These are phyloP conservation scores for Alternaria arbusti DNA, from an alignment of 2,329 filamentous ascomycete species.

Conservation along the genomic window DNA sequence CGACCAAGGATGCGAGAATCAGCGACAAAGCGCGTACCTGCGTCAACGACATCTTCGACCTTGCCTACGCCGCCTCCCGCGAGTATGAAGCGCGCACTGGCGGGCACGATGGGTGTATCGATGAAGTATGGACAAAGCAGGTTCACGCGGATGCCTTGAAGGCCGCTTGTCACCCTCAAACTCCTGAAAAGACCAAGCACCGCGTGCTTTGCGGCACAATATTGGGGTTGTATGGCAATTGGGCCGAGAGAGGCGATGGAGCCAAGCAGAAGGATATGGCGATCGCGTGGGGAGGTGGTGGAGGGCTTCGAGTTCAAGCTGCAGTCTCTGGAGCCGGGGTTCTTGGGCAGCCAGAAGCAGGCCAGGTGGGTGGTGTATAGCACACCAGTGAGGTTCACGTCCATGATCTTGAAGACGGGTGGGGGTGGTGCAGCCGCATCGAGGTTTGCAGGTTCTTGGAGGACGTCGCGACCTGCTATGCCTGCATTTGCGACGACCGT, in stretches of 20 bases:
- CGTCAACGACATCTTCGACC: slow-evolving; percentile 67
- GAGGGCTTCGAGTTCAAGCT: slow-evolving; percentile 39
- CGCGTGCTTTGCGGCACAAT: slow-evolving; percentile 69
- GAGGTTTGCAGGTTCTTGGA: slow-evolving; percentile 58
- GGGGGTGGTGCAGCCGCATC: slow-evolving; percentile 55
- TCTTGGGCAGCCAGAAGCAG: slow-evolving; percentile 63
- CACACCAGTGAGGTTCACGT: slow-evolving; percentile 69
- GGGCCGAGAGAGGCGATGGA: slow-evolving; percentile 63
- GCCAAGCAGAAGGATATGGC: slow-evolving; percentile 68
- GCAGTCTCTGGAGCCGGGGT: slow-evolving; percentile 52
- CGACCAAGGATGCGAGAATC: slow-evolving; percentile 65
- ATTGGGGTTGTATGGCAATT: slow-evolving; percentile 56
- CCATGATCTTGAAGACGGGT: slow-evolving; percentile 61
- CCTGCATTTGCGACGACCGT: slow-evolving; percentile 72
- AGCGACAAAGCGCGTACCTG: slow-evolving; percentile 66
- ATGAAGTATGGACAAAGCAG: slow-evolving; percentile 72
- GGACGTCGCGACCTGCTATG: slow-evolving; percentile 55
- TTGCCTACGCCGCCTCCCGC: slow-evolving; percentile 63
- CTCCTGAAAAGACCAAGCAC: slow-evolving; percentile 69
- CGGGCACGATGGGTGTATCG: slow-evolving; percentile 65
- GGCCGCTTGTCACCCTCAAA: slow-evolving; percentile 58
- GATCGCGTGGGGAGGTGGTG: slow-evolving; percentile 51
- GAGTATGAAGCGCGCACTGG: slow-evolving; percentile 58
- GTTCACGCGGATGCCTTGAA: slow-evolving; percentile 66
- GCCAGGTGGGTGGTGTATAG: slow-evolving; percentile 71